Evolutionary conservation across 176 grass and related monocot species (phyloP).

Genomic region (Oryza australiensis): DNA sequence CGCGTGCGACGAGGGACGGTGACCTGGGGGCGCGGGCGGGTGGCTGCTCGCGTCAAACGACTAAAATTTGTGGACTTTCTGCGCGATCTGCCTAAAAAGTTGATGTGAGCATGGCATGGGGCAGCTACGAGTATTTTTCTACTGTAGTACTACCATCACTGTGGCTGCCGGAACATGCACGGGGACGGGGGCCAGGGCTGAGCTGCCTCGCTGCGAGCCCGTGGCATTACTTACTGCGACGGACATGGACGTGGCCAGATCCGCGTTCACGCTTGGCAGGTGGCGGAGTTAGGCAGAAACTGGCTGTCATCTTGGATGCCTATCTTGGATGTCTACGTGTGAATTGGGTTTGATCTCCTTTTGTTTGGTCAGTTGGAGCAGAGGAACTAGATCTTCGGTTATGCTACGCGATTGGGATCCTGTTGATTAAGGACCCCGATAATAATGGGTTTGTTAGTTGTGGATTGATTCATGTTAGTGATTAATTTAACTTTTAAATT

Average conservation of each 20-base stretch:
- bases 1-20: slow-evolving; percentile 46
- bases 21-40: slow-evolving; percentile 18
- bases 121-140: slow-evolving; percentile 18
- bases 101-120: background rate
- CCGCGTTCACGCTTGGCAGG: slow-evolving; percentile 5
- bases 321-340: background rate
- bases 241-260: background rate
- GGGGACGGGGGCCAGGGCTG: background rate
- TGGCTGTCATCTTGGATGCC: background rate
- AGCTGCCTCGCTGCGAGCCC: background rate
- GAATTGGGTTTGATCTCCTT: background rate
- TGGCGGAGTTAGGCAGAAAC: slow-evolving; percentile 3
- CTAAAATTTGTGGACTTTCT: slow-evolving; percentile 4
- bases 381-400: background rate
- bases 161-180: background rate
- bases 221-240: background rate
- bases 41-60: slow-evolving; percentile 15
- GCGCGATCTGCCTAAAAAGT: slow-evolving; percentile 13
- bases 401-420: background rate
- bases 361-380: background rate
- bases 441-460: background rate
- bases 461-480: background rate
- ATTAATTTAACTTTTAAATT: background rate
- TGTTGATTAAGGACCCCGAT: background rate
- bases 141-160: background rate